Evolutionary conservation across 1,284 basidiomycete species (phyloP).

Genomic region (Hypsizygus ulmarius): DNA sequence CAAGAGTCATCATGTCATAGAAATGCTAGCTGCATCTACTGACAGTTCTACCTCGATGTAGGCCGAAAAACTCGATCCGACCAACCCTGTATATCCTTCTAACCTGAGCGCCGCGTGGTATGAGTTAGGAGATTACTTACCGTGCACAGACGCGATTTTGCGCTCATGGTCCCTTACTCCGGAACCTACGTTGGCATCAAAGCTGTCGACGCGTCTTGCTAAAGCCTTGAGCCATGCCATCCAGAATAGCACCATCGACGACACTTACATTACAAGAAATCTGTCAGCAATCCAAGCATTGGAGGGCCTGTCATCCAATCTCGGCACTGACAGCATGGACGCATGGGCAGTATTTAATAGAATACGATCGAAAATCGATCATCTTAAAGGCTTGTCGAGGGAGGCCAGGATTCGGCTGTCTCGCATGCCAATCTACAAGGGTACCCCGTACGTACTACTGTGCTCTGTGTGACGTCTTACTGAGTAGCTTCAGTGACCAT

Average conservation of each 20-base stretch:
- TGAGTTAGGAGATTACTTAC: slow-evolving; percentile 30
- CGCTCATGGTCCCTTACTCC: slow-evolving; percentile 23
- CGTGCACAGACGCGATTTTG: slow-evolving; percentile 24
- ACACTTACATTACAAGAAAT: slow-evolving; percentile 12
- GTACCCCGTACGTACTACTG: slow-evolving; percentile 10
- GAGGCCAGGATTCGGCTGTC: slow-evolving; percentile 16
- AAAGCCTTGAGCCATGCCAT: slow-evolving; percentile 22
- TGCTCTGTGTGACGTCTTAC: background rate
- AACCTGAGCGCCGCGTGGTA: slow-evolving; percentile 35
- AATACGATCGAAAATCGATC: slow-evolving; percentile 6
- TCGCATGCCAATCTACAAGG: slow-evolving; percentile 17
- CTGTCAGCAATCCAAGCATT: slow-evolving; percentile 13
- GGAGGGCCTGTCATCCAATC: slow-evolving; percentile 11
- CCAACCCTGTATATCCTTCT: slow-evolving; percentile 26
- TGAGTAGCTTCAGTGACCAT: background rate
- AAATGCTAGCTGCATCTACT: no score
- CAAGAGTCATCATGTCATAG: background rate
- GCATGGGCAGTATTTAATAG: slow-evolving; percentile 12
- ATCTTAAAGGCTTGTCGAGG: slow-evolving; percentile 11
- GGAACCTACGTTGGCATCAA: slow-evolving; percentile 13
- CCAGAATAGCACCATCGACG: slow-evolving; percentile 16
- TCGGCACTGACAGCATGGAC: slow-evolving; percentile 7
- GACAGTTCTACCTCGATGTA: background rate
- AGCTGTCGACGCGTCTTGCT: slow-evolving; percentile 22
- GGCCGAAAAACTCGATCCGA: slow-evolving; percentile 14